Evolutionary conservation across 768 basidiomycete genomes (phyloP), one percentile per base, ranked within the genome.

Genomic region (Kwoniella sp.): DNA sequence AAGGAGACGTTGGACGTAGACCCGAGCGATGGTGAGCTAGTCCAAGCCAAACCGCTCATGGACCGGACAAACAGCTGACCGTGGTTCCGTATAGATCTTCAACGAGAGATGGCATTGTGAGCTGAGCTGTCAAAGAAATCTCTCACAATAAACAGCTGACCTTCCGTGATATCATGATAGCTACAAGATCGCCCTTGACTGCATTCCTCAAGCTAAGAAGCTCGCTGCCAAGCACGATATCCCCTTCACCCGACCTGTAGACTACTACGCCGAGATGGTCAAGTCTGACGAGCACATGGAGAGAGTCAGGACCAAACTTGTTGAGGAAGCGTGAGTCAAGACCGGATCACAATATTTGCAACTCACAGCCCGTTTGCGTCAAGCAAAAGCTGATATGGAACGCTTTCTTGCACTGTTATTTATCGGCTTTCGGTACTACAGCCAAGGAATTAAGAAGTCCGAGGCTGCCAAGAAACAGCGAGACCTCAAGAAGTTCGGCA

Each of bases 261-360:
- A 97, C 81, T 98, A 93, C 79, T 98, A 95, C 68, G 95, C 95
- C 24, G 95, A 98, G 82, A 98, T 98, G 95, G 89, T 97, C 70
- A 97, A 98, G 81, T 88, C 88, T 30, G 96, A 99, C 72, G 83
- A 90, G 7, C 96, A 99, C 81, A 99, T 99, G 96, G 92, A 96
- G 78, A 87, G 92, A 63, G 90, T 98, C 69, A 89, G 96, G 58
- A 88, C 92, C 66, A 86, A 89, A 19, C 81, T 98, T 25, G 84
- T 98, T 26, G 90, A 98, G 80, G 96, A 98, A 79, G 82, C 79
- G 74, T 77, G 57, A 63, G 77, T 78, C 33, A 6, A 33, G 33
- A 15, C 13, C 33, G 33, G 33, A 13, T 13, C 13, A 9, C 29
- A n/a, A 24, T 44, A 5, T 30, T 29, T 29, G 3, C 51, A 52